Percentiles rank a stretch among this genome's conserved stretches.
Conservation (phyloP, 768 basidiomycete genomes). For the Lactarius tabidus region DNA sequence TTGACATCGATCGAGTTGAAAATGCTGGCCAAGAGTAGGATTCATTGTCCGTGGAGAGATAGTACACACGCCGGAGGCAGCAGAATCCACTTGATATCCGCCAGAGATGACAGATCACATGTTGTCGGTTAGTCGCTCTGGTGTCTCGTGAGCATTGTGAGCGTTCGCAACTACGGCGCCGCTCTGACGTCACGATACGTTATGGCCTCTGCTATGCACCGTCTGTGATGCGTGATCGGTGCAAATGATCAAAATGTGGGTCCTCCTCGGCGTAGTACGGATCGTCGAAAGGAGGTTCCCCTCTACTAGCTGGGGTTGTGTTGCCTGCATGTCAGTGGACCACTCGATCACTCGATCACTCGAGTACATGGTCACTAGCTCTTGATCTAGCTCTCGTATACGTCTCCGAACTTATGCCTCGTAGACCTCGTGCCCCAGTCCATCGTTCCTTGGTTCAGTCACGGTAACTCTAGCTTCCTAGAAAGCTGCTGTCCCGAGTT, state of each 20-base stretch:
- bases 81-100: not conserved
- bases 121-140: not conserved
- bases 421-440: not conserved
- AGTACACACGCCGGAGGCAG: not conserved
- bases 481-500: not conserved
- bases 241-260: not conserved
- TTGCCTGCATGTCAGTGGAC: not conserved
- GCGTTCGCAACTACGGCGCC: not conserved
- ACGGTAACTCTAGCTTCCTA: not conserved
- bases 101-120: not conserved
- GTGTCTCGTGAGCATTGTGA: not conserved
- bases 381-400: not conserved
- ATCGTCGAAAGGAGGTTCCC: not conserved
- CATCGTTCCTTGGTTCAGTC: not conserved
- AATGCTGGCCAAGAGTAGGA: not conserved
- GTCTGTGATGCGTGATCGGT: not conserved
- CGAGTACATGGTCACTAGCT: not conserved
- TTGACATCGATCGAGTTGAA: not conserved
- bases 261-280: not conserved
- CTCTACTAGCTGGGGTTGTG: not conserved
- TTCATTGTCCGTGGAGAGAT: not conserved
- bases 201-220: not conserved
- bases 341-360: no score
- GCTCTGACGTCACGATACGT: not conserved
- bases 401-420: not conserved